phyloP scores from a whole-genome alignment of 805 yeast genomes.

The Yamadazyma phyllophila region DNA sequence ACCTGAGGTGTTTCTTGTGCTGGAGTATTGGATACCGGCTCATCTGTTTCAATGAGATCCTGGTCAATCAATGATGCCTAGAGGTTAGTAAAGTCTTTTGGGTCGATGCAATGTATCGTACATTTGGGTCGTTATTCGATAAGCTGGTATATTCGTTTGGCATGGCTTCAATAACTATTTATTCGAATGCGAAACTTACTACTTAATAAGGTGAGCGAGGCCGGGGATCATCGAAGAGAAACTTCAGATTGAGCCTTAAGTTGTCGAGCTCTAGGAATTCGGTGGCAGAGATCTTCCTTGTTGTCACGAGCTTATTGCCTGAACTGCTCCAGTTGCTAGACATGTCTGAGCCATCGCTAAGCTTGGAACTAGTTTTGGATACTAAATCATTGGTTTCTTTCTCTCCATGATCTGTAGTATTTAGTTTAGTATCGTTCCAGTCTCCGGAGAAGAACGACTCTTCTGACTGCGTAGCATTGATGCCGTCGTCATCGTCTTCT shows the following conservation, averaged over 20 bases:
- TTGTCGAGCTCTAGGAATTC: constrained; percentile 14
- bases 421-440: constrained; percentile 12
- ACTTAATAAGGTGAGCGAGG: neutral
- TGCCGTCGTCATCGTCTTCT: neutral
- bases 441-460: constrained; percentile 16
- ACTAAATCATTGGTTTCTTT: neutral
- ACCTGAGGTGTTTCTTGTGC: constrained; percentile 14
- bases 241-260: constrained; percentile 9
- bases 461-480: neutral
- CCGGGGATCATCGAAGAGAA: neutral
- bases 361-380: neutral
- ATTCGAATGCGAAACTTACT: constrained; percentile 2
- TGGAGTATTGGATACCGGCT: neutral
- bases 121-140: neutral
- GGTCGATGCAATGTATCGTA: neutral
- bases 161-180: constrained; percentile 4
- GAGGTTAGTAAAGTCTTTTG: neutral
- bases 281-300: constrained; percentile 11
- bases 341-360: neutral
- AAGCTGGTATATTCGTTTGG: constrained; percentile 4
- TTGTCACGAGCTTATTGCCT: constrained; percentile 1
- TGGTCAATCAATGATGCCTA: constrained; percentile 11
- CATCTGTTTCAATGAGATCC: constrained; percentile 12
- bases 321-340: constrained; percentile 1
- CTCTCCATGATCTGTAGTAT: neutral